Evolutionary conservation across 805 yeast species (phyloP), one percentile per base, ranked within the genome.

Genomic region (Danielia reshetovae): DNA sequence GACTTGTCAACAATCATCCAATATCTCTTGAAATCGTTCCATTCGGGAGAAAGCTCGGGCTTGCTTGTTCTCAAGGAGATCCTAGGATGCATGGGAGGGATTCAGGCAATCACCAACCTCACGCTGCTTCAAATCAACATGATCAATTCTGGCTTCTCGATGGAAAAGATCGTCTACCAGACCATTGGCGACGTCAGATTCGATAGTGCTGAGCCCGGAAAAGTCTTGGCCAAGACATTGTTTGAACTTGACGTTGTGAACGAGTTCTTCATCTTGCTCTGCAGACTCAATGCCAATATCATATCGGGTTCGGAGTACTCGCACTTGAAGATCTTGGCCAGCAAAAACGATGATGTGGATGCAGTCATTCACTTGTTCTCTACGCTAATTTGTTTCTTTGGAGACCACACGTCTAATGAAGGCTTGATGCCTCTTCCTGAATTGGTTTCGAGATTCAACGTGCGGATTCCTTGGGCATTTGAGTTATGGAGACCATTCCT

Each of bases 71-170:
- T 89, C 26, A 75, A 75, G 40, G 90, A 86, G 38, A 61, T 88
- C 21, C 57, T 88, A 9, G 59, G 70, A 11, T 67, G 77, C 8
- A 85, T 86, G 81, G 85, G 89, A 21, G 97, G 97, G 9, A 74
- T 89, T 26, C 81, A 79, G 43, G 70, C 79, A 26, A 72, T 76
- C 21, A 69, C 80, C 9, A 85, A 88, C 48, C 65, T 88, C 22
- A 80, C 87, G 0, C 57, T 72, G 4, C 66, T 67, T 15, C 95
- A 85, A 51, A 70, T 87, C 18, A 67, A 75, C 30, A 68, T 78
- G 61, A 59, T 87, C 24, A 81, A 81, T 42, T 75, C 85, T 23
- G 88, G 83, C 2, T 57, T 68, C 1, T 61, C 75, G n/a, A 55
- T 88, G 37, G 75, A 74, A 36, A 62, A 64, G 29, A 48, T 72